Conservation (phyloP, 441 rosid genomes). For the Hypseocharis bilobata region DNA sequence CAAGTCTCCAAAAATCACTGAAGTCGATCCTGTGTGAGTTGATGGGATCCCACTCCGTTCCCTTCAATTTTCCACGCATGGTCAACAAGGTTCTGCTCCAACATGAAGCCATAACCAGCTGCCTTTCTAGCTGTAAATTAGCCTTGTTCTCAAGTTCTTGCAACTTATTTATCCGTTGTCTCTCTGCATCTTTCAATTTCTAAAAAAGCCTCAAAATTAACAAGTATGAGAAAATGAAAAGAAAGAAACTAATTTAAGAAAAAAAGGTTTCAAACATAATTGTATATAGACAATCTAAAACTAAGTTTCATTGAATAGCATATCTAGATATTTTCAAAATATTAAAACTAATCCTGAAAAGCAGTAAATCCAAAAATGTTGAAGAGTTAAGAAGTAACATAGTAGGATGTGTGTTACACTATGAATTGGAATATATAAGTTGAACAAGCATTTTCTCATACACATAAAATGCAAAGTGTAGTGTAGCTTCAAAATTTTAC, state of each 20-base stretch:
- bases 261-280: neutral
- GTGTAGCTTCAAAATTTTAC: too few species aligned
- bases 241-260: too few species aligned
- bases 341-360: neutral
- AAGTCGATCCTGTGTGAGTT: constrained; percentile 65
- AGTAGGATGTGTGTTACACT: neutral
- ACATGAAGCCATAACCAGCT: constrained; percentile 74
- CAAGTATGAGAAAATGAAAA: neutral
- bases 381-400: too few species aligned
- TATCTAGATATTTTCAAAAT: neutral
- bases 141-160: constrained; percentile 76
- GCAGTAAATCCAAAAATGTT: neutral
- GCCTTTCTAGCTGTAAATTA: constrained; percentile 73
- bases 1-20: constrained; percentile 64
- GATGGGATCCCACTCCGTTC: constrained; percentile 86
- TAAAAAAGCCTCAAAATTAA: constrained; percentile 21
- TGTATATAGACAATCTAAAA: neutral
- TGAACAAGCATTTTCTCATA: neutral
- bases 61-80: constrained; percentile 69
- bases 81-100: constrained; percentile 74
- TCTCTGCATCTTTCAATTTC: constrained; percentile 64
- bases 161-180: constrained; percentile 48
- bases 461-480: neutral
- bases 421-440: neutral
- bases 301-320: neutral